phyloP scores from a whole-genome alignment of 1,284 basidiomycete species.

The Pulchroboletus neoregius region DNA sequence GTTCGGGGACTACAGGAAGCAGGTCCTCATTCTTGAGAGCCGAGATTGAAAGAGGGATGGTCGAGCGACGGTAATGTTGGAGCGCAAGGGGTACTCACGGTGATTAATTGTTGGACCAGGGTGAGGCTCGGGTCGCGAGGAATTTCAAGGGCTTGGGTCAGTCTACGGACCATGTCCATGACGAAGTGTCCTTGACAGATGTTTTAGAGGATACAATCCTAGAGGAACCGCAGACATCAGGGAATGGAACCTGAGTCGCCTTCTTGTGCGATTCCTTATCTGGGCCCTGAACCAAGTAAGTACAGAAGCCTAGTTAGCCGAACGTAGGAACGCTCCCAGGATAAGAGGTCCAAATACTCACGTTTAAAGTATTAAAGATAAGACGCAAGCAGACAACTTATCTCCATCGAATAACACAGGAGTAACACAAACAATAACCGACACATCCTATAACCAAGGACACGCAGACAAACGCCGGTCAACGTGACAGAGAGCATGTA shows the following conservation, averaged over 20 bases:
- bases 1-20: constrained; percentile 52
- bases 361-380: constrained; percentile 7
- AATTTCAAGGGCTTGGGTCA: constrained; percentile 42
- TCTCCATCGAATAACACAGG: background rate
- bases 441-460: background rate
- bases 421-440: background rate
- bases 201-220: constrained; percentile 1
- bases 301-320: background rate
- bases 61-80: constrained; percentile 3
- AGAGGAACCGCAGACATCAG: constrained; percentile 2
- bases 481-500: background rate
- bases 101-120: constrained; percentile 51
- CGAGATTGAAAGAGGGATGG: constrained; percentile 16
- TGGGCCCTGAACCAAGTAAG: background rate
- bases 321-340: background rate
- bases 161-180: constrained; percentile 24
- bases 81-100: constrained; percentile 41
- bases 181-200: constrained; percentile 3
- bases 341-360: background rate
- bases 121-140: constrained; percentile 47
- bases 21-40: constrained; percentile 58
- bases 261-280: constrained; percentile 15
- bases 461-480: background rate
- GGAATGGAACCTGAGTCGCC: background rate
- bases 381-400: background rate